Conservation (phyloP, 2,329 filamentous ascomycete genomes). For the Ophiostoma sp. region DNA sequence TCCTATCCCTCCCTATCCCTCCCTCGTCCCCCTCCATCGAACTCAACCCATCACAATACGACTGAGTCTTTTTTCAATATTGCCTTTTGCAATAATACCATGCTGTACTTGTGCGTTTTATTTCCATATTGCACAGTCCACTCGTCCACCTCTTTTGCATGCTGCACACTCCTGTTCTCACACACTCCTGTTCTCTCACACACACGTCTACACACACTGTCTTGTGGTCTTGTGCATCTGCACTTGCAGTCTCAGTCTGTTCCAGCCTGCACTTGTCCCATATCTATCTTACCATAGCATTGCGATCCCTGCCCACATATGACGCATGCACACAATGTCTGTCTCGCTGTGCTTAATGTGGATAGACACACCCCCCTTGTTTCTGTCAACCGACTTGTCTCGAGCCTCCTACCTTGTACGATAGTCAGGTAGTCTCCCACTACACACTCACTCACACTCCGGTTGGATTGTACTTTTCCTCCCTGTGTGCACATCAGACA, state of each 20-base stretch:
- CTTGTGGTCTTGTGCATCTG: no score
- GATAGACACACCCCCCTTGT: no score
- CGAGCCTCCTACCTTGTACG: background rate
- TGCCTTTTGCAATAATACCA: background rate
- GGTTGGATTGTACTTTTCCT: background rate
- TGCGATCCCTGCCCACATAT: conserved; percentile 12
- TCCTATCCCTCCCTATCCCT: background rate
- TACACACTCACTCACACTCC: no score
- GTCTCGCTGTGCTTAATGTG: background rate
- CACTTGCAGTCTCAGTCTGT: no score
- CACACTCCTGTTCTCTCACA: background rate
- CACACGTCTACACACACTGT: background rate
- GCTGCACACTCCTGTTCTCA: background rate
- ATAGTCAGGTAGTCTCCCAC: background rate
- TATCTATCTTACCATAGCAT: background rate
- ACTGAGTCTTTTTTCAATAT: conserved; percentile 8
- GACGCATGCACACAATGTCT: conserved; percentile 4
- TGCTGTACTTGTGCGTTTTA: background rate
- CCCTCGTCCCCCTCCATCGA: background rate
- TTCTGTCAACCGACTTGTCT: background rate
- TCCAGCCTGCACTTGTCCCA: no score
- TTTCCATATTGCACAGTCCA: background rate
- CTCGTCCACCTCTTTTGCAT: background rate
- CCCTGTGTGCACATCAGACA: conserved; percentile 10
- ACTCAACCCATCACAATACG: background rate